These are phyloP conservation scores for Plasmodium gallinaceum DNA, from an alignment of 169 alveolate species.

Conservation along the genomic window DNA sequence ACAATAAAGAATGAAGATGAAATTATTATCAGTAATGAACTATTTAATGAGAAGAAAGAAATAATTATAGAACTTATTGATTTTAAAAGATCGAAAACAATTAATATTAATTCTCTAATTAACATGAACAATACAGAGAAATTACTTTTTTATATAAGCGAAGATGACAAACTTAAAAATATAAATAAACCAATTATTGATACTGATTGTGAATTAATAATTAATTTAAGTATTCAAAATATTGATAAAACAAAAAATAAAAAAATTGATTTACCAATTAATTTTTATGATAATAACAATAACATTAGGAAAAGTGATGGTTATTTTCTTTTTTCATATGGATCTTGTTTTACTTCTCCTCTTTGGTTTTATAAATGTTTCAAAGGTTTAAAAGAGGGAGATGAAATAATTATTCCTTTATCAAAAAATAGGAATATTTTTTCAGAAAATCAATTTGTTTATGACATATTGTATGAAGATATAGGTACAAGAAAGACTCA, in stretches of 20 bases:
- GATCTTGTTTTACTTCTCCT: slow-evolving; percentile 66
- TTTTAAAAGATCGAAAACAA: slow-evolving; percentile 49
- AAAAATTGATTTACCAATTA: slow-evolving; percentile 37
- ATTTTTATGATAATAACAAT: slow-evolving; percentile 23
- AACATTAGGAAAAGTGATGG: slow-evolving; percentile 34
- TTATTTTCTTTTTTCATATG: slow-evolving; percentile 70
- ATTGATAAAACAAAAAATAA: slow-evolving; percentile 22
- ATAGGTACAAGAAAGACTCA: neutral
- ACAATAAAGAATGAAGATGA: neutral
- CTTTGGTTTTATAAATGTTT: slow-evolving; percentile 67
- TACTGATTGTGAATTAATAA: slow-evolving; percentile 63
- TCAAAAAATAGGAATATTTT: slow-evolving; percentile 50
- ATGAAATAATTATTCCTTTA: slow-evolving; percentile 68
- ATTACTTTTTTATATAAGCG: slow-evolving; percentile 46
- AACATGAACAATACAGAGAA: slow-evolving; percentile 25
- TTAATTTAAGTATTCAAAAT: slow-evolving; percentile 16
- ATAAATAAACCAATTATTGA: slow-evolving; percentile 64
- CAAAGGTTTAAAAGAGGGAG: slow-evolving; percentile 67
- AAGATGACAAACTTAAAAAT: slow-evolving; percentile 2
- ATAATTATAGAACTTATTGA: slow-evolving; percentile 39
- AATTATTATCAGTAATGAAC: neutral
- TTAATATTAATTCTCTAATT: slow-evolving; percentile 32
- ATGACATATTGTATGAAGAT: slow-evolving; percentile 47
- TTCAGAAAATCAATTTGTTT: slow-evolving; percentile 31
- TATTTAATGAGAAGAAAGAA: slow-evolving; percentile 14